These are phyloP conservation scores for Solanum dulcamara DNA, from an alignment of 257 asterid species.

Conservation along the genomic window DNA sequence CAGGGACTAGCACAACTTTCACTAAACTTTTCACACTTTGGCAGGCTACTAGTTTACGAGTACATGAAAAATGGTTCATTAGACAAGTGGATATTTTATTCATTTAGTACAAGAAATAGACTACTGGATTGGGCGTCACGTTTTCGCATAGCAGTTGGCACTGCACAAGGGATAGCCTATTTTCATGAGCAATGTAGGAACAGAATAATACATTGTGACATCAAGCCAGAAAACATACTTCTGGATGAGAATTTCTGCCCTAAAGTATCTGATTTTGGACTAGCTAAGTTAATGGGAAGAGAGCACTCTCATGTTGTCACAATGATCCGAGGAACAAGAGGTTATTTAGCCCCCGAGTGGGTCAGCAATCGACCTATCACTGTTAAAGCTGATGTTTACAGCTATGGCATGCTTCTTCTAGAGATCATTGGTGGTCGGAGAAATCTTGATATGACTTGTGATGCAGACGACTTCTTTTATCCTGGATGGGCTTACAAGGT, in stretches of 20 bases:
- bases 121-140: conserved; percentile 75
- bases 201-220: conserved; percentile 76
- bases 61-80: conserved; percentile 80
- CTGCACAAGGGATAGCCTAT: conserved; percentile 84
- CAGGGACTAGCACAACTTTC: not conserved
- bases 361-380: conserved; percentile 77
- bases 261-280: conserved; percentile 83
- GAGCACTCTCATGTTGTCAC: conserved; percentile 81
- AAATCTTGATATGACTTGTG: conserved; percentile 69
- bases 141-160: conserved; percentile 55
- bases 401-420: conserved; percentile 85
- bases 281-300: conserved; percentile 87
- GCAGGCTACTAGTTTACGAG: conserved; percentile 85
- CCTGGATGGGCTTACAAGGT: conserved; percentile 99
- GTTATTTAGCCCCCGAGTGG: conserved; percentile 87
- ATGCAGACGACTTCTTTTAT: conserved; percentile 68
- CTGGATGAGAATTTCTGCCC: conserved; percentile 67
- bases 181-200: conserved; percentile 85
- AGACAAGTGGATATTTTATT: conserved; percentile 79
- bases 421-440: conserved; percentile 85
- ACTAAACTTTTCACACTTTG: not conserved
- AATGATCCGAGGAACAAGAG: conserved; percentile 81
- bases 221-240: conserved; percentile 81
- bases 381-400: conserved; percentile 84
- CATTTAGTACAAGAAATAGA: conserved; percentile 24